Evolutionary conservation across 1,284 basidiomycete species (phyloP).

Genomic region (Cerioporus squamosus): DNA sequence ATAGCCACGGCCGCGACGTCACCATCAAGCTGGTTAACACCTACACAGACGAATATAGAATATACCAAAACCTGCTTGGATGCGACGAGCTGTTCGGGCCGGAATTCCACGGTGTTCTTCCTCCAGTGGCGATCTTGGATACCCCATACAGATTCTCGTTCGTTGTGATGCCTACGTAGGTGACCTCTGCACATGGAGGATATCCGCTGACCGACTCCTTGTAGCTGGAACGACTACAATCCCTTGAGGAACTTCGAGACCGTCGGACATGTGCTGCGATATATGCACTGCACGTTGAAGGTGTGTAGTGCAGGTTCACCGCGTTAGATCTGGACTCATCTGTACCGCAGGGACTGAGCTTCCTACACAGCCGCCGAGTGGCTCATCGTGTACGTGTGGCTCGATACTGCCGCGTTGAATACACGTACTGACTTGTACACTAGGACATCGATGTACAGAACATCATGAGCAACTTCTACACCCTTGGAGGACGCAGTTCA

Average conservation of each 20-base stretch:
- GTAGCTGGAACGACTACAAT: conserved; percentile 1
- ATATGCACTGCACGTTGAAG: conserved; percentile 7
- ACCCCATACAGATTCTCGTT: conserved; percentile 4
- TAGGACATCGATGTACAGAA: conserved; percentile 5
- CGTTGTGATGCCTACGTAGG: conserved; percentile 8
- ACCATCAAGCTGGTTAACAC: conserved; percentile 1
- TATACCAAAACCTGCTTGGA: not conserved
- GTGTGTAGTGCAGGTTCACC: not conserved
- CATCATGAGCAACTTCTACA: conserved; percentile 8
- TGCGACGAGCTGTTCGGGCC: not conserved
- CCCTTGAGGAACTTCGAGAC: not conserved
- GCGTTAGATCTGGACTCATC: not conserved
- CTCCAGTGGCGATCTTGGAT: conserved; percentile 4
- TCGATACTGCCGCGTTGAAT: not conserved
- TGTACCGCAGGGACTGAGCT: not conserved
- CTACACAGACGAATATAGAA: not conserved
- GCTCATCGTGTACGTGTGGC: conserved; percentile 2
- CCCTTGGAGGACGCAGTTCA: not conserved
- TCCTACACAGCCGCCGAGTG: not conserved
- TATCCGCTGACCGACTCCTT: not conserved
- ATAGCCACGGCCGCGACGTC: not conserved
- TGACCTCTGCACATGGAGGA: not conserved
- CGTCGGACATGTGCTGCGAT: not conserved
- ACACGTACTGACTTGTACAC: no score
- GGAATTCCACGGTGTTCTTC: not conserved